Base-by-base conservation (phyloP, 2,329 filamentous ascomycete genomes). In the Clonostachys sp. region DNA sequence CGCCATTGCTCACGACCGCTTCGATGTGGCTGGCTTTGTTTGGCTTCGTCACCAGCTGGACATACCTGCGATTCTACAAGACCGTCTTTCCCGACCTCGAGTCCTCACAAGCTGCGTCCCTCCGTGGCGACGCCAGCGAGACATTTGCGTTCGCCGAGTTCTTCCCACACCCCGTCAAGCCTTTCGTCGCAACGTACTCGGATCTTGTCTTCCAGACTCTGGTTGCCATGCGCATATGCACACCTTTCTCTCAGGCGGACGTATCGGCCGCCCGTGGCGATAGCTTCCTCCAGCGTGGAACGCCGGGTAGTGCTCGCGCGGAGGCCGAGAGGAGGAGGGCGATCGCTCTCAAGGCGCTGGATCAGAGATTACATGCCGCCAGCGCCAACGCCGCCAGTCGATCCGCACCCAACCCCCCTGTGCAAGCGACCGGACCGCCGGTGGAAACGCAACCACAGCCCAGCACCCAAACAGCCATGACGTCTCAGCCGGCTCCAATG, bases 71-170 rank as follows among this genome's bases (percentile, higher is more conserved):
- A 55, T 99, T 97, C 75, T 96, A 89, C 75, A 95, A 96, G 71
- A 70, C 76, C 48, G 80, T 85, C 49, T 85, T 86, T 59, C 82
- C 83, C 47, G 83, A 87, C 57, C 79, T 87, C 51, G 83, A 86
- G 57, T 71, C 77, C 12, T 77, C 78, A 10, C 82, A 86, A 58
- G 66, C 78, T 3, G 62, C 75, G 6, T 73, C 78, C 9, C 81
- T 95, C 56, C 87, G 86, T 53, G 94, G 94, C 52, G 94, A 99
- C 65, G 89, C 94, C 35, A 95, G 89, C 66, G 94, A 99, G 67
- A 96, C 91, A 0, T 99, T 99, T 63, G 87, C 91, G 8, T 95
- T 99, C 64, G 86, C 91, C 54, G 90, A 94, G 59, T 96, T 99
- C 74, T 97, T 97, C 71, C 94, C 94, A 0, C 87, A 87, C 44